Evolutionary conservation across 2,329 filamentous ascomycete species (phyloP).

Genomic region (Colletotrichum kahawae): DNA sequence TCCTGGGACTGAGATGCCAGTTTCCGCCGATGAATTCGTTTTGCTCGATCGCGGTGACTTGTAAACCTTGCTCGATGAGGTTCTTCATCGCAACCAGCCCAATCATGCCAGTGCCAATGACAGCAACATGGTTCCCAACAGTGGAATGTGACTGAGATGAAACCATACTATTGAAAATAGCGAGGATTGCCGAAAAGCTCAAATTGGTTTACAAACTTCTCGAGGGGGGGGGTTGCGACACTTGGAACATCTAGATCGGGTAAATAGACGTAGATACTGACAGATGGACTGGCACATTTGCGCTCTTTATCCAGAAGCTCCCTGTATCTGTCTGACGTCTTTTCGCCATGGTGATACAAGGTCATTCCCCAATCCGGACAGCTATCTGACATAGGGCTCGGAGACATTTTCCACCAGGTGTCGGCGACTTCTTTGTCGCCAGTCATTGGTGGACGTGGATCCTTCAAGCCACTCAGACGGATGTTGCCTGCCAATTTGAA

Average conservation of each 20-base stretch:
- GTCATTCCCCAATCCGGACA: not conserved
- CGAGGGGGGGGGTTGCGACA: not conserved
- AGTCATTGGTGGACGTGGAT: not conserved
- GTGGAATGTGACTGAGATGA: not conserved
- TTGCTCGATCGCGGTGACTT: slow-evolving; percentile 16
- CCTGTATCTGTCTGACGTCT: not conserved
- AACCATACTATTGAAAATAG: not conserved
- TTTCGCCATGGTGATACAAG: not conserved
- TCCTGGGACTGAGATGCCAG: slow-evolving; percentile 9
- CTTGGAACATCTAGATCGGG: not conserved
- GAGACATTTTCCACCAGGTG: not conserved
- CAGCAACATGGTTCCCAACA: slow-evolving; percentile 28
- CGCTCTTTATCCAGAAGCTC: not conserved
- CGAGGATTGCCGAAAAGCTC: not conserved
- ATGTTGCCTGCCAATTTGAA: not conserved
- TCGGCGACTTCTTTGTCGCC: not conserved
- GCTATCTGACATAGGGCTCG: not conserved
- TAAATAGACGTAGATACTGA: not conserved
- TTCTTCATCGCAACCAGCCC: slow-evolving; percentile 23
- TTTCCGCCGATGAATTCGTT: slow-evolving; percentile 17
- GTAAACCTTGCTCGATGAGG: slow-evolving; percentile 18
- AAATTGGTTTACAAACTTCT: not conserved
- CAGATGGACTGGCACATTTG: not conserved
- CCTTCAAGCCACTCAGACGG: not conserved
- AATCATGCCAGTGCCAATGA: slow-evolving; percentile 25